phyloP scores from a whole-genome alignment of 179 eudicot genomes.

The Drosera spatulata region DNA sequence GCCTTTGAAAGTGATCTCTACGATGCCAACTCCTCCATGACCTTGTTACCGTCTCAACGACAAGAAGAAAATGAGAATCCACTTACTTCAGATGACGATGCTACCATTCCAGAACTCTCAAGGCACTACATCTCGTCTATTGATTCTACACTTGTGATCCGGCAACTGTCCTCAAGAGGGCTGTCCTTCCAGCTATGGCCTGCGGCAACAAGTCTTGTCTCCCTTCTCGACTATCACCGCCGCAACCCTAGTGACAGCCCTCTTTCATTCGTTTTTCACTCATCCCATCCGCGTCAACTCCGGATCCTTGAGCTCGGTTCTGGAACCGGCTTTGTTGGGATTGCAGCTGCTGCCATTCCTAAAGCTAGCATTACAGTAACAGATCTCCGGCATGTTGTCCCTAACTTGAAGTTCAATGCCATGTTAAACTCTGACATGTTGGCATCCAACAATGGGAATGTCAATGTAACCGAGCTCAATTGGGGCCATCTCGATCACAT shows the following conservation, averaged over 20 bases:
- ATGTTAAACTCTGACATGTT: slow-evolving; percentile 24
- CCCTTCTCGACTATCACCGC: slow-evolving; percentile 38
- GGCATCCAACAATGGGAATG: slow-evolving; percentile 27
- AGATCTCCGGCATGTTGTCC: slow-evolving; percentile 52
- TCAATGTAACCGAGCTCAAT: slow-evolving; percentile 41
- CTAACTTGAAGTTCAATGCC: slow-evolving; percentile 47
- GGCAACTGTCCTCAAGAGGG: slow-evolving; percentile 58
- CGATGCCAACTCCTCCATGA: no score
- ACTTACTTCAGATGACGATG: background rate
- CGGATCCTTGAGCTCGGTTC: slow-evolving; percentile 76
- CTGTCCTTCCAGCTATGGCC: slow-evolving; percentile 87
- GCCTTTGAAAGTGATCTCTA: no score
- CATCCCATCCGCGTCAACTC: slow-evolving; percentile 12
- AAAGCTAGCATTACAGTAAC: slow-evolving; percentile 61
- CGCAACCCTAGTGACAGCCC: slow-evolving; percentile 4
- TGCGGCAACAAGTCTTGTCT: slow-evolving; percentile 50
- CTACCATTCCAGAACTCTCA: slow-evolving; percentile 9
- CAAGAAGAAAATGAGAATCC: background rate
- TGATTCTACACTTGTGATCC: slow-evolving; percentile 33
- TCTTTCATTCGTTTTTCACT: slow-evolving; percentile 11
- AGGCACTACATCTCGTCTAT: slow-evolving; percentile 30
- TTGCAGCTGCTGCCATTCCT: slow-evolving; percentile 56
- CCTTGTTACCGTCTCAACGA: no score
- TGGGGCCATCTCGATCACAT: slow-evolving; percentile 68
- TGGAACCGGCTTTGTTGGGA: slow-evolving; percentile 76